Evolutionary conservation across 2,329 filamentous ascomycete species (phyloP).

Genomic region (Stemphylium lycopersici): DNA sequence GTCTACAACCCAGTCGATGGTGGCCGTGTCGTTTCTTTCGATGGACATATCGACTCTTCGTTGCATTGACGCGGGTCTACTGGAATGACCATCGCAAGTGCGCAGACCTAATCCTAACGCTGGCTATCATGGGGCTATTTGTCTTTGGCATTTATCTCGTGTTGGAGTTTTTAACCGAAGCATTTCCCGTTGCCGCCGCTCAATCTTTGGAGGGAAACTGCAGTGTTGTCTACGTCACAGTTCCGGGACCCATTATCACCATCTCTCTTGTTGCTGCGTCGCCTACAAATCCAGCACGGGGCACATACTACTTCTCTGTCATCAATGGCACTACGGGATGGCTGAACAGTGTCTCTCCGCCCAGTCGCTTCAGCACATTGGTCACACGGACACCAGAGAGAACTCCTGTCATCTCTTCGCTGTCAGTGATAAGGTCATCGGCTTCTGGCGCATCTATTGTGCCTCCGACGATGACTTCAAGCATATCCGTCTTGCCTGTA

Average conservation of each 20-base stretch:
- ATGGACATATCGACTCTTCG: constrained; percentile 17
- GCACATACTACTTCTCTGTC: constrained; percentile 44
- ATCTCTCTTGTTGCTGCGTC: constrained; percentile 37
- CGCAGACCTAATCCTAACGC: constrained; percentile 25
- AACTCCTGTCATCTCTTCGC: constrained; percentile 7
- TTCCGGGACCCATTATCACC: constrained; percentile 43
- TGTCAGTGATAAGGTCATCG: background rate
- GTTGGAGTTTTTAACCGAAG: constrained; percentile 27
- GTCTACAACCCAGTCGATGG: constrained; percentile 12
- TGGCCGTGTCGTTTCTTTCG: constrained; percentile 30
- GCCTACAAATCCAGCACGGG: constrained; percentile 31
- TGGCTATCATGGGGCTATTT: constrained; percentile 13
- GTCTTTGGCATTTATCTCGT: constrained; percentile 25
- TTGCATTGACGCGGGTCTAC: constrained; percentile 15
- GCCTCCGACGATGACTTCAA: background rate
- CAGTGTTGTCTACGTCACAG: constrained; percentile 42
- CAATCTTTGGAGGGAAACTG: constrained; percentile 33
- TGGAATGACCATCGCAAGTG: constrained; percentile 5
- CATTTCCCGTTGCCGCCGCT: constrained; percentile 32
- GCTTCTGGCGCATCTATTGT: background rate
- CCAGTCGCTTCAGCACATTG: constrained; percentile 24
- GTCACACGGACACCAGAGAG: constrained; percentile 8
- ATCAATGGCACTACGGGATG: constrained; percentile 42
- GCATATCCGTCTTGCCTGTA: background rate
- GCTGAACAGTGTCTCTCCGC: constrained; percentile 38